phyloP scores from a whole-genome alignment of 148 eudicot genomes.

The Rhododendron ovatum region DNA sequence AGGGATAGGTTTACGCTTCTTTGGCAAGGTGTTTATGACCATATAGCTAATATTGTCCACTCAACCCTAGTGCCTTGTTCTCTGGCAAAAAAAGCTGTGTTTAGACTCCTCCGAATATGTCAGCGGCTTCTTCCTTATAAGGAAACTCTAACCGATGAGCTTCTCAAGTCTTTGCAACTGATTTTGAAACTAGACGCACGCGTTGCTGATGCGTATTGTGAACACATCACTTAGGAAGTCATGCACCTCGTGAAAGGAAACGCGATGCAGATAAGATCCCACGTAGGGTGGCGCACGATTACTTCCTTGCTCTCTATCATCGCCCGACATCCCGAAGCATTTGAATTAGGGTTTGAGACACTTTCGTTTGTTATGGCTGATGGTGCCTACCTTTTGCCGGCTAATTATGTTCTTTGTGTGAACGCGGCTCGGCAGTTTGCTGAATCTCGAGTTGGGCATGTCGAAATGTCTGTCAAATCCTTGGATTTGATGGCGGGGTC shows the following conservation, averaged over 20 bases:
- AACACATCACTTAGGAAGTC: conserved; percentile 88
- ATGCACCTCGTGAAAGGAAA: conserved; percentile 77
- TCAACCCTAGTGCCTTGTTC: conserved; percentile 71
- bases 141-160: conserved; percentile 90
- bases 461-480: conserved; percentile 53
- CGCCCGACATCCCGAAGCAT: conserved; percentile 78
- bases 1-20: conserved; percentile 86
- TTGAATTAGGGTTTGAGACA: conserved; percentile 73
- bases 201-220: too few relatives aligned
- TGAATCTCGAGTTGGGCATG: conserved; percentile 66
- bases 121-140: conserved; percentile 78
- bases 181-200: conserved; percentile 87
- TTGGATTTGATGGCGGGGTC: conserved; percentile 75
- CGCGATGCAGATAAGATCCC: conserved; percentile 71
- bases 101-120: conserved; percentile 79
- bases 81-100: conserved; percentile 72
- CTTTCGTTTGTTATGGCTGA: conserved; percentile 65
- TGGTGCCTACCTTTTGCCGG: conserved; percentile 58
- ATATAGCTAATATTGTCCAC: conserved; percentile 66
- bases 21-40: conserved; percentile 88
- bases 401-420: conserved; percentile 59
- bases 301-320: conserved; percentile 64
- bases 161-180: conserved; percentile 75
- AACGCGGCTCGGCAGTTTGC: conserved; percentile 73
- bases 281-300: conserved; percentile 83